These are phyloP conservation scores for Tolypocladium album DNA, from an alignment of 2,329 filamentous ascomycete species.

Conservation along the genomic window DNA sequence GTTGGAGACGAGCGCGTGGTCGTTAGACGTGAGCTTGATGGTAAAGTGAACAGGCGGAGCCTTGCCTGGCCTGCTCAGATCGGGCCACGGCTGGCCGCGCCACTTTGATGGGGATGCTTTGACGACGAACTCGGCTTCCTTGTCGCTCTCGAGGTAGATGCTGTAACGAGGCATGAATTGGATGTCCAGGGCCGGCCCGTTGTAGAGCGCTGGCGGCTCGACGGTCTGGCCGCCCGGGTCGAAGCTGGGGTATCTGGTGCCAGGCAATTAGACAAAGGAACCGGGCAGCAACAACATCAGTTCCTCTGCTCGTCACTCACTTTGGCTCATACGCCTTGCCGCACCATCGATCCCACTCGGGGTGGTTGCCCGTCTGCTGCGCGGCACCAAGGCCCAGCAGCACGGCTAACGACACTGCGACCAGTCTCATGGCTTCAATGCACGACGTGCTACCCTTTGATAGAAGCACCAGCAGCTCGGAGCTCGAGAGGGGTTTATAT, in stretches of 20 bases:
- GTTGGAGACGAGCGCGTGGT: conserved; percentile 20
- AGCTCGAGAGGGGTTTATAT: background rate
- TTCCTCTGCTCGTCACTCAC: conserved; percentile 10
- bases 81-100: conserved; percentile 25
- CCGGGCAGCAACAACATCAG: background rate
- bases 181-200: conserved; percentile 26
- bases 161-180: conserved; percentile 34
- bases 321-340: conserved; percentile 34
- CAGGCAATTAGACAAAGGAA: background rate
- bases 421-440: background rate
- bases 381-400: conserved; percentile 1
- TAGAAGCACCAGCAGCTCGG: background rate
- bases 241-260: conserved; percentile 24
- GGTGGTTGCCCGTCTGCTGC: conserved; percentile 24
- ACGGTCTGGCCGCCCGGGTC: conserved; percentile 32
- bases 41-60: conserved; percentile 21
- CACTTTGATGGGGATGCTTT: conserved; percentile 29
- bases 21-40: conserved; percentile 21
- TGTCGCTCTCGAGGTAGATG: conserved; percentile 32
- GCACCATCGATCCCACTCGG: conserved; percentile 35
- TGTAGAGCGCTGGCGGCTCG: conserved; percentile 19
- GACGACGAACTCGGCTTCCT: conserved; percentile 30
- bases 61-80: conserved; percentile 9
- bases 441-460: background rate
- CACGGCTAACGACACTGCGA: background rate